Conservation (phyloP, 1,284 basidiomycete species). For the Ustilago nuda region DNA sequence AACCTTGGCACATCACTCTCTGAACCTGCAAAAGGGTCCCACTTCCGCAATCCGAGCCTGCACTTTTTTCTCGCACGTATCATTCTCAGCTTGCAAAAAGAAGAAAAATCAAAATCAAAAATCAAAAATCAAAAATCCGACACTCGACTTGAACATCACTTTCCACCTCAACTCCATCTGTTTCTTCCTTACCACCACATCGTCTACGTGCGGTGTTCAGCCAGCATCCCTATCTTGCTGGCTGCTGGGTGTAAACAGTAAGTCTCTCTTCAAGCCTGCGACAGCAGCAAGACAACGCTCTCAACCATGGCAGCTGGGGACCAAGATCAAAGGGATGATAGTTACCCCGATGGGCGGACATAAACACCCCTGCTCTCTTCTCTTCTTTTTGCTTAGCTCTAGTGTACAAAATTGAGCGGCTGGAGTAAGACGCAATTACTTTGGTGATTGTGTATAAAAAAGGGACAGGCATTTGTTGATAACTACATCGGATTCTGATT, state of each 20-base stretch:
- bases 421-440: conserved; percentile 33
- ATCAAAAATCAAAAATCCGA: not conserved
- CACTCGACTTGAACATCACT: not conserved
- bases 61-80: conserved; percentile 25
- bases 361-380: conserved; percentile 45
- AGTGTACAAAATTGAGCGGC: conserved; percentile 55
- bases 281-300: not conserved
- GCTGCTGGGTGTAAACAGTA: conserved; percentile 1
- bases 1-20: not conserved
- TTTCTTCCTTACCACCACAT: conserved; percentile 21
- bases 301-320: not conserved
- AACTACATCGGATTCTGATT: conserved; percentile 59
- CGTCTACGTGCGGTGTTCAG: not conserved
- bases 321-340: conserved; percentile 35
- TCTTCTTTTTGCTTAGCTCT: conserved; percentile 41
- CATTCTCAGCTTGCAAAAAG: not conserved
- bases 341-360: conserved; percentile 56
- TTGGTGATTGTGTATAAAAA: conserved; percentile 35
- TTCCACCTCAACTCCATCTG: not conserved
- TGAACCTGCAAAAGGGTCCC: conserved; percentile 6
- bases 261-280: conserved; percentile 8
- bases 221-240: conserved; percentile 4
- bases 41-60: conserved; percentile 31
- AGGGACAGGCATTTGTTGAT: conserved; percentile 54
- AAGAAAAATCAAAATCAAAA: not conserved